Conservation (phyloP, 805 yeast genomes). For the Millerozyma miso region DNA sequence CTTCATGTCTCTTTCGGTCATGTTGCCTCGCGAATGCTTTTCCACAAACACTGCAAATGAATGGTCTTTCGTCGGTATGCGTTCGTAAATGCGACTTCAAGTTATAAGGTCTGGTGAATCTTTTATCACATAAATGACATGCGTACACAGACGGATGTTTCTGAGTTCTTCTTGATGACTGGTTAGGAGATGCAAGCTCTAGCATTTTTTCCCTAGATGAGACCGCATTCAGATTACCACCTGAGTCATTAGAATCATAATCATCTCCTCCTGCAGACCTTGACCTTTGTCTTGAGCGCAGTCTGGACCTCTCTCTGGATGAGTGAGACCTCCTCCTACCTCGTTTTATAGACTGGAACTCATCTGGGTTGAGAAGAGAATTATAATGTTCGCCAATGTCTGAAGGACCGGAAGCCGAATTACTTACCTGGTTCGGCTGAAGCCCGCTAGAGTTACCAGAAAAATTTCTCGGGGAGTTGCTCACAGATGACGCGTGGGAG, state of each 20-base stretch:
- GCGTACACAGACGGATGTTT: slow-evolving; percentile 72
- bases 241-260: slow-evolving; percentile 20
- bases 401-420: slow-evolving; percentile 11
- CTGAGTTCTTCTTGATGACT: slow-evolving; percentile 52
- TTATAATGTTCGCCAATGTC: slow-evolving; percentile 10
- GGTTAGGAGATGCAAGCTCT: slow-evolving; percentile 59
- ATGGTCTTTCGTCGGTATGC: slow-evolving; percentile 82
- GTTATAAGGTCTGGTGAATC: slow-evolving; percentile 90
- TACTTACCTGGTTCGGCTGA: slow-evolving; percentile 19
- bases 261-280: slow-evolving; percentile 13
- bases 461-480: slow-evolving; percentile 12
- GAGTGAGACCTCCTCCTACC: slow-evolving; percentile 37
- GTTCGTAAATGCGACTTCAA: slow-evolving; percentile 87
- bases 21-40: slow-evolving; percentile 62
- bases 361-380: slow-evolving; percentile 30
- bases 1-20: slow-evolving; percentile 44
- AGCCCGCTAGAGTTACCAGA: background rate
- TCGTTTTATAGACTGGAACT: slow-evolving; percentile 35
- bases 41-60: slow-evolving; percentile 67
- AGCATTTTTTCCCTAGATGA: slow-evolving; percentile 55
- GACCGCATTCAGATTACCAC: slow-evolving; percentile 5
- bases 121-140: slow-evolving; percentile 79
- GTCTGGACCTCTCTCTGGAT: slow-evolving; percentile 20
- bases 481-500: slow-evolving; percentile 27
- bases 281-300: slow-evolving; percentile 19